Percentiles rank a stretch among this genome's conserved stretches.
Conservation (phyloP, 805 yeast genomes). For the Middelhovenomyces tepae region DNA sequence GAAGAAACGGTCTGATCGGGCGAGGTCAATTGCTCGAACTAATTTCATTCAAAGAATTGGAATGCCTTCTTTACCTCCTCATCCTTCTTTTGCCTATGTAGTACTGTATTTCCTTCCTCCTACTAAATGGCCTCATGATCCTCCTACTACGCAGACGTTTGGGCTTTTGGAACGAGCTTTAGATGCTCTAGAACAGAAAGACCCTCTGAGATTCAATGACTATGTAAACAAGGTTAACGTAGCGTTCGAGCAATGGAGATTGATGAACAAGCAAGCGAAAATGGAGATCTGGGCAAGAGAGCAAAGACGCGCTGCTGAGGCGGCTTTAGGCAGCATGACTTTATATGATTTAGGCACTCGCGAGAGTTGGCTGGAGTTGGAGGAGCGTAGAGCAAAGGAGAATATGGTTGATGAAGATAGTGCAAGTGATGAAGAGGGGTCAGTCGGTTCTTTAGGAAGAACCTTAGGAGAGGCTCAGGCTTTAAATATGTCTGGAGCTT, state of each 20-base stretch:
- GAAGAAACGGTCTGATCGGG: conserved; percentile 36
- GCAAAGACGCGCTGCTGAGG: conserved; percentile 36
- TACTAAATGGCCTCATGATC: conserved; percentile 43
- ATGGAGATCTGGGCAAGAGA: conserved; percentile 39
- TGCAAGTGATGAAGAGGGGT: conserved; percentile 1
- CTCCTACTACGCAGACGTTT: conserved; percentile 41
- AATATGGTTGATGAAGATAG: conserved; percentile 1
- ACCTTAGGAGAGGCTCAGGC: too few species aligned
- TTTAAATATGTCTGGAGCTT: too few species aligned
- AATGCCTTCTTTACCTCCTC: conserved; percentile 33
- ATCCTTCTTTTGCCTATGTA: conserved; percentile 43
- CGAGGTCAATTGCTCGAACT: conserved; percentile 29
- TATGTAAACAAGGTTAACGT: conserved; percentile 34
- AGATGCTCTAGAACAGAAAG: conserved; percentile 14
- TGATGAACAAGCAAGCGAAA: conserved; percentile 28
- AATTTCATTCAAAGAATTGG: conserved; percentile 32
- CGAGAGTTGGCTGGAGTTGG: conserved; percentile 32
- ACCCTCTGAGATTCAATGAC: conserved; percentile 20
- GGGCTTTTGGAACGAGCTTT: conserved; percentile 26
- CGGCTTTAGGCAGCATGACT: conserved; percentile 33
- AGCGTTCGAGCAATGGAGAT: conserved; percentile 40
- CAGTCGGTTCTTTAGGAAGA: conserved; percentile 1
- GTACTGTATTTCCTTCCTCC: conserved; percentile 40
- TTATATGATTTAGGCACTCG: conserved; percentile 37
- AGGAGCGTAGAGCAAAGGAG: conserved; percentile 16